Evolutionary conservation across 441 rosid genomes (phyloP), one percentile per base, ranked within the genome.

Genomic region (Flueggea neowawraea): DNA sequence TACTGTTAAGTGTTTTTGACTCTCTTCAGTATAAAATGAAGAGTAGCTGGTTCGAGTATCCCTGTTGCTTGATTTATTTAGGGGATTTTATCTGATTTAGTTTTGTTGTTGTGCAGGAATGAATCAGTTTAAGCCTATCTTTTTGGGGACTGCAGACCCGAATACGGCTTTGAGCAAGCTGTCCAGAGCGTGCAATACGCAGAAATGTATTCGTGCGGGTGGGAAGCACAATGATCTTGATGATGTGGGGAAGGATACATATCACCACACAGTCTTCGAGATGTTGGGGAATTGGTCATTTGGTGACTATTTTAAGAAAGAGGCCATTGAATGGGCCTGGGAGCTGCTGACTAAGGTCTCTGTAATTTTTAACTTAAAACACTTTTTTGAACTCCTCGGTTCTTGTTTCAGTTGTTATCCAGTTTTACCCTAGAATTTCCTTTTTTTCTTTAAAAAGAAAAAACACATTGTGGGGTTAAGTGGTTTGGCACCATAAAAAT

Each of bases 241-340:
- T 49, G 99, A 95, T 77, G 99, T 95, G 6, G 99, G 99, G 44
- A 91, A 95, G 73, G 99, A 95, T 63, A 95, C 99, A 22, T 91
- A 95, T 69, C 98, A 95, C 69, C 98, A 95, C 60, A 95, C 98
- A 11, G 91, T 91, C 86, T 95, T 95, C 70, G 99, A 95, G 73
- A 95, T 95, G 98, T 83, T 95, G 36, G 99, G 99, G 13, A 91
- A 91, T 71, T 91, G 99, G 99, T 91, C 99, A 1, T 91, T 94
- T 64, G 99, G 99, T 44, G 96, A 89, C 74, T 95, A 95, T 78
- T 95, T 89, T 68, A 95, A 95, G 87, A 75, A 74, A 54, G 96
- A 94, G 64, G 97, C 98, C 5, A 94, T 88, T 53, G 89, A 73
- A 57, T 94, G 97, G 98, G 97, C 95, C 54, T 94, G 97, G 96